Conservation (phyloP, 129 eudicot species). For the Scalesia atractyloides region DNA sequence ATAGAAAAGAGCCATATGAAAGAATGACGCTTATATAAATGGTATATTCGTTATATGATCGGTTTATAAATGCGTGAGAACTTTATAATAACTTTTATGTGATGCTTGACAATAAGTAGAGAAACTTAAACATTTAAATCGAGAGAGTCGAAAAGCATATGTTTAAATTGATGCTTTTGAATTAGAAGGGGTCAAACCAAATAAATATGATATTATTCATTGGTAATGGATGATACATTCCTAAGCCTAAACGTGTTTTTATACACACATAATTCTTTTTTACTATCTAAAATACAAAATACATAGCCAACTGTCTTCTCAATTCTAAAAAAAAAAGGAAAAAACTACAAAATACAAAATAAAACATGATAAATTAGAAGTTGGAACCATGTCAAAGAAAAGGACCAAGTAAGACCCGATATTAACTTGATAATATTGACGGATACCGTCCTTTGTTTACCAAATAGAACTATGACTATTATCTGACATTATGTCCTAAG, state of each 20-base stretch:
- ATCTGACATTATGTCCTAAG: background rate
- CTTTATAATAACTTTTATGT: too few relatives aligned
- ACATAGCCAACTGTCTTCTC: background rate
- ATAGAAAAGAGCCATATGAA: background rate
- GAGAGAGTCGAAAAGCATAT: too few relatives aligned
- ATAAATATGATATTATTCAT: too few relatives aligned
- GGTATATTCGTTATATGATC: too few relatives aligned
- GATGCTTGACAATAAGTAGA: too few relatives aligned
- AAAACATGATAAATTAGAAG: background rate
- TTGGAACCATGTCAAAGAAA: background rate
- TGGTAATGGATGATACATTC: too few relatives aligned
- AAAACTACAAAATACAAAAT: too few relatives aligned
- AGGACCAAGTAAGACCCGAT: slow-evolving; percentile 2
- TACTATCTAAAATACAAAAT: background rate
- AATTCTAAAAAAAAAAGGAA: background rate
- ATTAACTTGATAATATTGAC: background rate
- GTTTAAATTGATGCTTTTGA: too few relatives aligned
- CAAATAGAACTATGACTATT: background rate
- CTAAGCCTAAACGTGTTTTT: background rate
- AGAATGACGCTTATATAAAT: background rate
- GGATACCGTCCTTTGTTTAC: background rate
- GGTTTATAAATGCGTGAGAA: too few relatives aligned
- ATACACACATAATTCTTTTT: background rate
- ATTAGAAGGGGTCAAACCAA: too few relatives aligned
- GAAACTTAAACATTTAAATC: too few relatives aligned